Conservation (phyloP, 2,329 filamentous ascomycete species). For the Tolypocladium endophyticum region DNA sequence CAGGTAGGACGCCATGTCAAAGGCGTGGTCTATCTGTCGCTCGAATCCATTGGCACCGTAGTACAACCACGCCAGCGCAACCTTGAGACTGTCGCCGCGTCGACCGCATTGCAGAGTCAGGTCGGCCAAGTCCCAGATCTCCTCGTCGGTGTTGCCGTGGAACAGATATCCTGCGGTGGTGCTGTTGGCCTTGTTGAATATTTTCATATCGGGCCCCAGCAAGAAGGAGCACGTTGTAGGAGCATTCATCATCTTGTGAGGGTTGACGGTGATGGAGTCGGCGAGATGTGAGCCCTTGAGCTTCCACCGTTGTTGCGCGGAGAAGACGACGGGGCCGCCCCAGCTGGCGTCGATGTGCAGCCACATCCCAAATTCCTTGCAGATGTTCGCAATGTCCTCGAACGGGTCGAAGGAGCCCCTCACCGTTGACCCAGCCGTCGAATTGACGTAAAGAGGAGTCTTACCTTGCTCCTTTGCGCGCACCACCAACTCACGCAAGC, state of each 20-base stretch:
- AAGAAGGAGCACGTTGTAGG: constrained; percentile 88
- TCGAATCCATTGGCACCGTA: constrained; percentile 70
- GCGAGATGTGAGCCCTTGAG: constrained; percentile 63
- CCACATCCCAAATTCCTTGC: constrained; percentile 67
- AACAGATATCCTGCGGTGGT: constrained; percentile 81
- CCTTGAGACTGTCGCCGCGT: constrained; percentile 73
- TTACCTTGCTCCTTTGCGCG: constrained; percentile 55
- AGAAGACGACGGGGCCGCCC: constrained; percentile 81
- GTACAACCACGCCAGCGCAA: constrained; percentile 83
- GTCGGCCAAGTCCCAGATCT: constrained; percentile 84
- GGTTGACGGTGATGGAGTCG: constrained; percentile 77
- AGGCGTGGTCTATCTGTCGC: constrained; percentile 59
- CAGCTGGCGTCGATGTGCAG: constrained; percentile 87
- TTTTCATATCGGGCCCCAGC: constrained; percentile 61
- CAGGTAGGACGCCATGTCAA: constrained; percentile 60
- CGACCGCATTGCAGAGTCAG: constrained; percentile 89
- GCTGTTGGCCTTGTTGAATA: constrained; percentile 78
- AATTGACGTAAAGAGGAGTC: constrained; percentile 89
- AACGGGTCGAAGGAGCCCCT: constrained; percentile 83
- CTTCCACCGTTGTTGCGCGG: constrained; percentile 48
- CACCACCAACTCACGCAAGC: constrained; percentile 52
- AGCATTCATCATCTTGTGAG: constrained; percentile 94
- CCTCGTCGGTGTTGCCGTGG: constrained; percentile 44
- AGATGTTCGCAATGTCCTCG: constrained; percentile 56
- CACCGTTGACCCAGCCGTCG: constrained; percentile 90